phyloP scores from a whole-genome alignment of 2,329 filamentous ascomycete genomes.

The Nemania sp. region DNA sequence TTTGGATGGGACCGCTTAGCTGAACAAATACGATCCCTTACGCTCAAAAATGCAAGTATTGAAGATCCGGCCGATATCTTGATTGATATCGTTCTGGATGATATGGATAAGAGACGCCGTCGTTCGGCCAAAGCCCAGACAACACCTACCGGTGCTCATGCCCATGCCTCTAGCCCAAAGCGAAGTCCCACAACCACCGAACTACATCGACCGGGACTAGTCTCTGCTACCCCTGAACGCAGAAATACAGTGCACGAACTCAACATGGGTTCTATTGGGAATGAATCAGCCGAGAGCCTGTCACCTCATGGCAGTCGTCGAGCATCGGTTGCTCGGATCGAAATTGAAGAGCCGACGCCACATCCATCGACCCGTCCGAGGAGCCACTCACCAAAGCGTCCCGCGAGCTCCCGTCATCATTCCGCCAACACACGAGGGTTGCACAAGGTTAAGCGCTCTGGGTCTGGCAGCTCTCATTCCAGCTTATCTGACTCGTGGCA shows the following conservation, averaged over 20 bases:
- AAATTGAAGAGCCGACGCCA: constrained; percentile 52
- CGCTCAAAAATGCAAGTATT: constrained; percentile 81
- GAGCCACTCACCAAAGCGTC: constrained; percentile 81
- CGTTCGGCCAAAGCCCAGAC: constrained; percentile 84
- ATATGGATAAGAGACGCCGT: constrained; percentile 88
- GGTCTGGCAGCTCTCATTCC: constrained; percentile 91
- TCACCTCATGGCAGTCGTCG: constrained; percentile 43
- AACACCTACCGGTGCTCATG: constrained; percentile 76
- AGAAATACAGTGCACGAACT: constrained; percentile 53
- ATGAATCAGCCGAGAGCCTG: constrained; percentile 50
- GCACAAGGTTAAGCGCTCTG: constrained; percentile 80
- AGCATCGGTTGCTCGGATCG: constrained; percentile 50
- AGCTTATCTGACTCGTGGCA: constrained; percentile 68
- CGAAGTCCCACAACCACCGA: constrained; percentile 69
- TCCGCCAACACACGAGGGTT: constrained; percentile 68
- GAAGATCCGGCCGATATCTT: constrained; percentile 90
- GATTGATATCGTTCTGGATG: constrained; percentile 91
- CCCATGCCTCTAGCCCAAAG: constrained; percentile 57
- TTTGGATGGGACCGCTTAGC: constrained; percentile 95
- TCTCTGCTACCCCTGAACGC: constrained; percentile 64
- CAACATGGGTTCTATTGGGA: constrained; percentile 61
- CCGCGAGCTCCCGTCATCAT: constrained; percentile 72
- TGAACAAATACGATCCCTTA: constrained; percentile 87
- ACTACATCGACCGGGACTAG: constrained; percentile 67
- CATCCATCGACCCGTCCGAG: constrained; percentile 58